These are phyloP conservation scores for Cenococcum geophilum DNA, from an alignment of 495 filamentous ascomycete species.

Conservation along the genomic window DNA sequence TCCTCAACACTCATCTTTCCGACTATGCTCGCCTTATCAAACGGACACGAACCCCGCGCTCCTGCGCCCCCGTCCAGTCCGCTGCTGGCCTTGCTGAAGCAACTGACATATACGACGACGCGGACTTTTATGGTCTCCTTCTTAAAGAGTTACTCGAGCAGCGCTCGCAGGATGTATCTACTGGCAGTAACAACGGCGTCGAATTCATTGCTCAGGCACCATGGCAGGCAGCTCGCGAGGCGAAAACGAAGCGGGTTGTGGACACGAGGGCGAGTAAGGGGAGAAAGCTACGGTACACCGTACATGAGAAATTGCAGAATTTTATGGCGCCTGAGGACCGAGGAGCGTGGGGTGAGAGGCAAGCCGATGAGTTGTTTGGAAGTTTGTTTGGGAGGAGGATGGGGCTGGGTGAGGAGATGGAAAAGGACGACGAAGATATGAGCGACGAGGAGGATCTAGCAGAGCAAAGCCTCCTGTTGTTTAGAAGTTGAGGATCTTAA, in stretches of 20 bases:
- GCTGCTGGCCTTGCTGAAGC: constrained; percentile 46
- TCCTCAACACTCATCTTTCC: constrained; percentile 67
- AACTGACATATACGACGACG: constrained; percentile 72
- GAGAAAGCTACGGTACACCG: constrained; percentile 82
- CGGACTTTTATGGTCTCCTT: constrained; percentile 84
- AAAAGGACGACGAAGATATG: constrained; percentile 44
- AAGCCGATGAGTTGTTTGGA: constrained; percentile 81
- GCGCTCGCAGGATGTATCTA: constrained; percentile 50
- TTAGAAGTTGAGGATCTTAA: constrained; percentile 4
- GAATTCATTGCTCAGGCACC: constrained; percentile 39
- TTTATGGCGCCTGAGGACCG: constrained; percentile 94
- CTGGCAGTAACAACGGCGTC: constrained; percentile 40
- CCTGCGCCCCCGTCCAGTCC: constrained; percentile 64
- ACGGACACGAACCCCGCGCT: constrained; percentile 59
- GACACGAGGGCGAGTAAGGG: constrained; percentile 96
- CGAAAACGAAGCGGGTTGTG: constrained; percentile 72
- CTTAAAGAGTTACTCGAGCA: constrained; percentile 89
- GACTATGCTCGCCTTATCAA: constrained; percentile 61
- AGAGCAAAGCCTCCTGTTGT: constrained; percentile 65
- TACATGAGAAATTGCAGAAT: constrained; percentile 95
- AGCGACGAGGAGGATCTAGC: constrained; percentile 51
- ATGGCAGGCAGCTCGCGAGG: constrained; percentile 62
- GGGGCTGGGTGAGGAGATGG: constrained; percentile 63
- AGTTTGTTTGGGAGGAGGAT: constrained; percentile 78
- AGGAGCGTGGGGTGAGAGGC: constrained; percentile 65